These are phyloP conservation scores for Malus fusca DNA, from an alignment of 306 rosid species.

Conservation along the genomic window DNA sequence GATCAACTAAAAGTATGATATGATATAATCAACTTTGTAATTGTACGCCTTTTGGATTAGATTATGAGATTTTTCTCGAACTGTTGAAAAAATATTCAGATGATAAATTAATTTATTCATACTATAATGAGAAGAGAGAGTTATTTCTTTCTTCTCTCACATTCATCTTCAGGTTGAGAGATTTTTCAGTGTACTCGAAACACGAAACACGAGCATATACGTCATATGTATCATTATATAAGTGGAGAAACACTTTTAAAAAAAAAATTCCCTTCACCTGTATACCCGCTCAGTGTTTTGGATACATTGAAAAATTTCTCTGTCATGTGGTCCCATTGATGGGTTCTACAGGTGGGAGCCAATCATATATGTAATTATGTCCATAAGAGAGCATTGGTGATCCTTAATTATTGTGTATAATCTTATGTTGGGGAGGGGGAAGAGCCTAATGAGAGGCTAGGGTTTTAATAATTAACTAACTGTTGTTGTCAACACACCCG, in stretches of 20 bases:
- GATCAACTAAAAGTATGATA: neutral
- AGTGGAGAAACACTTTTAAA: no score
- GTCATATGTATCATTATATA: no score
- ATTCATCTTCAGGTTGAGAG: neutral
- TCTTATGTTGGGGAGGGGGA: neutral
- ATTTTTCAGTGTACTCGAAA: no score
- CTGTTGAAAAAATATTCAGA: neutral
- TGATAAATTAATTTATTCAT: neutral
- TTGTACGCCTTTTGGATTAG: neutral
- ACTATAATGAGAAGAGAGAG: neutral
- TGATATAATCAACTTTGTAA: neutral
- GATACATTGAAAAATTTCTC: no score
- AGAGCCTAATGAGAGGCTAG: neutral
- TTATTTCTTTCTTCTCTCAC: neutral
- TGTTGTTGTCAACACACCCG: neutral
- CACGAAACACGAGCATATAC: no score
- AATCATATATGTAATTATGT: neutral
- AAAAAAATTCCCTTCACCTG: no score
- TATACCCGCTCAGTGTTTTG: accelerated
- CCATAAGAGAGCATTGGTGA: neutral
- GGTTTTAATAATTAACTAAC: neutral
- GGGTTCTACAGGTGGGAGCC: neutral
- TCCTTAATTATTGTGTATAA: neutral
- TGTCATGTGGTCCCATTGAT: neutral
- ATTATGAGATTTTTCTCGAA: neutral